Base-by-base conservation (phyloP, 495 filamentous ascomycete genomes). In the Lasiosphaeris hirsuta region DNA sequence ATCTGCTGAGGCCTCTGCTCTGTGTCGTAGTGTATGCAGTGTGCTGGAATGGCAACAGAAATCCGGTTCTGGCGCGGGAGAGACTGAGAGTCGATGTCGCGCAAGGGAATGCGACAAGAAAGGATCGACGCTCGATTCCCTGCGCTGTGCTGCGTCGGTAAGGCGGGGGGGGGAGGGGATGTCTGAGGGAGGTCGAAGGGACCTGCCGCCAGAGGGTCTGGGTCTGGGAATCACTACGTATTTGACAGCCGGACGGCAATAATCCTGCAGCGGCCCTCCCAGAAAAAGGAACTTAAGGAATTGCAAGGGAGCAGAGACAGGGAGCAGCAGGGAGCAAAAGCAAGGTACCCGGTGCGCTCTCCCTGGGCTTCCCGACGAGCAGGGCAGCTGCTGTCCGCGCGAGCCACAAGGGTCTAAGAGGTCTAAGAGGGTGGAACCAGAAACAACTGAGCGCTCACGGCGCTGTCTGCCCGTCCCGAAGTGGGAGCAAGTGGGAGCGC, bases 121-220 rank as follows among this genome's bases (percentile, higher is more conserved):
- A 19, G 18, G 53, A 55, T 55, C 53, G 53, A 55, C 53, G n/a
- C 38, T 37, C 53, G 53, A 14, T 45, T 55, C 53, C 53, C 53
- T 55, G 42, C 40, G 14, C 35, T 51, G 35, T 51, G 49, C 49
- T 39, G 49, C 49, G 34, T 49, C 46, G 46, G 46, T 33, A 49
- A 49, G 49, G 49, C 35, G 41, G 41, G 41, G 41, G 30, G 34
- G 35, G 41, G 41, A 30, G 41, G 30, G 34, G 35, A 39, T 55
- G 53, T 55, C 43, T 55, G 53, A 55, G 53, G 49, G 36, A 55
- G 33, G 42, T 39, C 37, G 17, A 30, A 37, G 49, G 49, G 34
- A 45, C 42, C 42, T 45, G 42, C 10, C 33, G 14, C 10, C 52
- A 30, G 13, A n/a, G 4, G 41, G 34, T 23, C 43, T 47, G 52